A percentile compares a stretch with the other conserved stretches of the same genome.
Conservation (phyloP, 257 asterid species). For the Galeopsis tetrahit region DNA sequence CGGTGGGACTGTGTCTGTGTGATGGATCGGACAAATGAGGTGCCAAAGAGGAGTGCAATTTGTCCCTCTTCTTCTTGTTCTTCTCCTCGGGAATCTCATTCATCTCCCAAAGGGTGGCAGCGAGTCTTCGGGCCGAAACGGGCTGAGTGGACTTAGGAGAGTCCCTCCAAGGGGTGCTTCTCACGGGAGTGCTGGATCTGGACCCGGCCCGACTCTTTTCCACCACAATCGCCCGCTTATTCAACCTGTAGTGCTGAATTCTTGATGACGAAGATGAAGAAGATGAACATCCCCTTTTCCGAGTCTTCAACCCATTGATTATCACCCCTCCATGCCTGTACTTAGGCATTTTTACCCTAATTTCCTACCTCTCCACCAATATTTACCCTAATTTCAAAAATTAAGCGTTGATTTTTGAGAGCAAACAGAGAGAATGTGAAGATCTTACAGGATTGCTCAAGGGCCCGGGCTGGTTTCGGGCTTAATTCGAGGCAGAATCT, state of each 20-base stretch:
- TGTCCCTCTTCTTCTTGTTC: slow-evolving; percentile 54
- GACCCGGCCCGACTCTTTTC: slow-evolving; percentile 67
- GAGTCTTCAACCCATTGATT: slow-evolving; percentile 50
- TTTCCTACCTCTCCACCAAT: not conserved
- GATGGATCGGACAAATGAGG: slow-evolving; percentile 72
- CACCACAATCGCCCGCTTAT: slow-evolving; percentile 71
- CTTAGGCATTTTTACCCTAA: slow-evolving; percentile 45
- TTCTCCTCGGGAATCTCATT: slow-evolving; percentile 65
- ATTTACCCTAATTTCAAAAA: slow-evolving; percentile 8
- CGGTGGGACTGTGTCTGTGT: slow-evolving; percentile 62
- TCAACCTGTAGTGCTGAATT: slow-evolving; percentile 56
- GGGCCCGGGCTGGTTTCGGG: slow-evolving; percentile 2
- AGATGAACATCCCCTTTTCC: slow-evolving; percentile 82
- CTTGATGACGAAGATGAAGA: slow-evolving; percentile 82
- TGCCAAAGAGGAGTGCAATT: slow-evolving; percentile 52
- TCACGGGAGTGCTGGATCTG: slow-evolving; percentile 82
- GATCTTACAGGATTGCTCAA: slow-evolving; percentile 35
- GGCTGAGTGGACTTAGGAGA: slow-evolving; percentile 68
- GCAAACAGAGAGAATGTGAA: not conserved
- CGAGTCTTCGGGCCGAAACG: slow-evolving; percentile 82
- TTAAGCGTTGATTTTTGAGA: not conserved
- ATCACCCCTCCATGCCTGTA: slow-evolving; percentile 42
- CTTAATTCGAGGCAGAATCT: slow-evolving; percentile 26
- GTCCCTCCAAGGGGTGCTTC: slow-evolving; percentile 52
- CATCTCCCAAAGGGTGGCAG: slow-evolving; percentile 93